These are phyloP conservation scores for Patellifolia procumbens DNA, from an alignment of 179 eudicot genomes.

Conservation along the genomic window DNA sequence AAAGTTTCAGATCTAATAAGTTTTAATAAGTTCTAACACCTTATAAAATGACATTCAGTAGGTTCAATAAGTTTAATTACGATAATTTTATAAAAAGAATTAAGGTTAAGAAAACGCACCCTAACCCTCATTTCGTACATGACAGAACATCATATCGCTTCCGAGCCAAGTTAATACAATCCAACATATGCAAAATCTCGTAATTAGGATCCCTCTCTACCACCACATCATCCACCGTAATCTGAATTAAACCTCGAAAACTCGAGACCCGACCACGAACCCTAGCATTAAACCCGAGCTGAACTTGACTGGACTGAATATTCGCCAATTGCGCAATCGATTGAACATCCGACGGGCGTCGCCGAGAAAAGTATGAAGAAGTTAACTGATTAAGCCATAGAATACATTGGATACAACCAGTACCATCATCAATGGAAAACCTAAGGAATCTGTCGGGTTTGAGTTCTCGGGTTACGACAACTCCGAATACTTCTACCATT, in stretches of 20 bases:
- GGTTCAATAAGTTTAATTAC: too few relatives aligned
- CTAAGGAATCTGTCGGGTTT: conserved; percentile 64
- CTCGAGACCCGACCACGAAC: conserved; percentile 67
- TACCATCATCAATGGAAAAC: conserved; percentile 77
- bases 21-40: too few relatives aligned
- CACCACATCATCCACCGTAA: conserved; percentile 82
- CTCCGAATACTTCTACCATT: conserved; percentile 64
- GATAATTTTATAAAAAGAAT: too few relatives aligned
- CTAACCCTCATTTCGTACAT: conserved; percentile 16
- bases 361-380: conserved; percentile 61
- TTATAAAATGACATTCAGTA: too few relatives aligned
- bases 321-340: conserved; percentile 47
- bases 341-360: conserved; percentile 67
- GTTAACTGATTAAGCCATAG: conserved; percentile 81
- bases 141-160: conserved; percentile 41
- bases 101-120: not conserved
- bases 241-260: conserved; percentile 61
- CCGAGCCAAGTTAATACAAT: conserved; percentile 65
- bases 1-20: too few relatives aligned
- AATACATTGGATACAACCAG: conserved; percentile 70
- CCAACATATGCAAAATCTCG: conserved; percentile 80
- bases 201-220: conserved; percentile 74
- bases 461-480: conserved; percentile 59
- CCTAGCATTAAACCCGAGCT: conserved; percentile 51
- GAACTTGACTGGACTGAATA: conserved; percentile 34